Evolutionary conservation across 1,139 yeast genomes (phyloP).

Genomic region (Hanseniaspora uvarum): DNA sequence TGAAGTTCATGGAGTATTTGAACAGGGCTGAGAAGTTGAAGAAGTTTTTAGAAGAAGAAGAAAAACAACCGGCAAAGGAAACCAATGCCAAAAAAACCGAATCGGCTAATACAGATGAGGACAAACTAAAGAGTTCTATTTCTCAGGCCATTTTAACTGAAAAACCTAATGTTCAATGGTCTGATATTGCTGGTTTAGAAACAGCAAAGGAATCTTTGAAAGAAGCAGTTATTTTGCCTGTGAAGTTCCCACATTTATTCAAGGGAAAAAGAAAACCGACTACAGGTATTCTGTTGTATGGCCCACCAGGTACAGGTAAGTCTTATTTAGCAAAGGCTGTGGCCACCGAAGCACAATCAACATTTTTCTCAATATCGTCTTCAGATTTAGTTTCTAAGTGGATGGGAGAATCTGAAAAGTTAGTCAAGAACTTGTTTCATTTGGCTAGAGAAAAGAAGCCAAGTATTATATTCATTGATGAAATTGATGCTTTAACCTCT

Average conservation of each 20-base stretch:
- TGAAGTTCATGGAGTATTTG: conserved; percentile 83
- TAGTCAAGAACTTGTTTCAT: conserved; percentile 83
- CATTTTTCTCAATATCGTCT: conserved; percentile 89
- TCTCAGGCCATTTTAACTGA: conserved; percentile 88
- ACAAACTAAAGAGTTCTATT: conserved; percentile 77
- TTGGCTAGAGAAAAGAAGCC: conserved; percentile 97
- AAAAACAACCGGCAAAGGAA: conserved; percentile 34
- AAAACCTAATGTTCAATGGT: conserved; percentile 90
- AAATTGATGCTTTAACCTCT: conserved; percentile 95
- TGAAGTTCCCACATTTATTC: conserved; percentile 85
- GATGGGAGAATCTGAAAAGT: conserved; percentile 98
- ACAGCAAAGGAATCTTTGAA: conserved; percentile 91
- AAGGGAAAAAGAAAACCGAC: conserved; percentile 92
- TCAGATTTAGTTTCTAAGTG: conserved; percentile 92
- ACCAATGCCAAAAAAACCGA: conserved; percentile 25
- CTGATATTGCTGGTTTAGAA: conserved; percentile 91
- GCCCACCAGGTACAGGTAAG: conserved; percentile 99
- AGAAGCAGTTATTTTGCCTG: conserved; percentile 94
- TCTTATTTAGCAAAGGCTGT: conserved; percentile 95
- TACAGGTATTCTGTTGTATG: conserved; percentile 81
- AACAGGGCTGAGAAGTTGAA: conserved; percentile 90
- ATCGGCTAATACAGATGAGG: conserved; percentile 53
- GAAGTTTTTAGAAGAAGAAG: conserved; percentile 67
- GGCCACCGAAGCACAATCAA: conserved; percentile 95
- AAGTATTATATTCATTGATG: conserved; percentile 90